A percentile compares a stretch with the other conserved stretches of the same genome.
These are phyloP conservation scores for Aspergillus nidulans DNA, from an alignment of 495 filamentous ascomycete species.

Conservation along the genomic window DNA sequence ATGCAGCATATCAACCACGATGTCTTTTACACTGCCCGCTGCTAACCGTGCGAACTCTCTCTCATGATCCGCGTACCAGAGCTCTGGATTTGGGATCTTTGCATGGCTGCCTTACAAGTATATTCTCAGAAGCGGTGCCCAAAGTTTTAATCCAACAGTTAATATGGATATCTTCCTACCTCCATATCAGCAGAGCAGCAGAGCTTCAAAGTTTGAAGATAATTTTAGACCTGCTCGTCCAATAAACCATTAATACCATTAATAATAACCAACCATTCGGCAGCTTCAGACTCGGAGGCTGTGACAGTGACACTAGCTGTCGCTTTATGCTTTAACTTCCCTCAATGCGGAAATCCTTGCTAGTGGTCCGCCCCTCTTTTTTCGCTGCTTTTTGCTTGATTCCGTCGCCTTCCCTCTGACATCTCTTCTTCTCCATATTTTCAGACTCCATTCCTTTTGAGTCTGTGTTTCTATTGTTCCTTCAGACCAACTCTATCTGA, in stretches of 20 bases:
- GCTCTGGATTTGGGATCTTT: too few species aligned
- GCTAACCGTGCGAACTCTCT: too few species aligned
- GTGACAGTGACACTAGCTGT: not conserved
- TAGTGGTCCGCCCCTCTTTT: conserved; percentile 12
- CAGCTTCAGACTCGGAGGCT: not conserved
- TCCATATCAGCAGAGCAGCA: too few species aligned
- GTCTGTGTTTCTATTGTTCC: not conserved
- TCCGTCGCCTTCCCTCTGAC: conserved; percentile 2
- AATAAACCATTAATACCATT: not conserved
- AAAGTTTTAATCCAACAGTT: too few species aligned
- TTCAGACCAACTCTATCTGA: conserved; percentile 6
- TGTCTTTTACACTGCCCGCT: too few species aligned
- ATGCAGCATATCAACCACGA: too few species aligned
- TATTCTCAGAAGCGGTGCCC: too few species aligned
- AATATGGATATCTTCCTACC: too few species aligned
- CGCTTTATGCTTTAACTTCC: conserved; percentile 8
- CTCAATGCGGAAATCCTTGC: conserved; percentile 26
- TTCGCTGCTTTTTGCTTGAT: not conserved
- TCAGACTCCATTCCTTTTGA: conserved; percentile 2
- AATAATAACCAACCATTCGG: not conserved
- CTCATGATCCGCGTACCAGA: too few species aligned
- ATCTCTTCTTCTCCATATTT: conserved; percentile 9
- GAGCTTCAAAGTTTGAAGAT: not conserved
- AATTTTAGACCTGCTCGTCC: not conserved
- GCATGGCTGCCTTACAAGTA: too few species aligned